Conservation (phyloP, 164 flowering plant species). For the Macadamia integrifolia region DNA sequence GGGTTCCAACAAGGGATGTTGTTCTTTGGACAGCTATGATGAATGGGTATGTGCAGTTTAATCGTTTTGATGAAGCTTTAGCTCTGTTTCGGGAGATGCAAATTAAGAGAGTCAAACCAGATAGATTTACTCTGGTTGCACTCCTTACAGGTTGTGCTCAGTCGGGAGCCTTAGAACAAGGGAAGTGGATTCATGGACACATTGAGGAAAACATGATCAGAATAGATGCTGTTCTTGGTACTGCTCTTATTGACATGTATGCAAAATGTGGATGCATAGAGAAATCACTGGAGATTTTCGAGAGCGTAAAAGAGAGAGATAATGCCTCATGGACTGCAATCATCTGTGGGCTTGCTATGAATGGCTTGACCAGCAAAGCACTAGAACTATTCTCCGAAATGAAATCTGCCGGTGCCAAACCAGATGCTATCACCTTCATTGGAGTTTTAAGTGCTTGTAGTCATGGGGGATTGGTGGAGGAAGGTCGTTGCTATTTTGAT, state of each 20-base stretch:
- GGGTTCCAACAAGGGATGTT: slow-evolving; percentile 51
- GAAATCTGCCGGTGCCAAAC: slow-evolving; percentile 37
- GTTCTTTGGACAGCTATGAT: slow-evolving; percentile 28
- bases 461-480: slow-evolving; percentile 74
- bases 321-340: slow-evolving; percentile 71
- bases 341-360: slow-evolving; percentile 69
- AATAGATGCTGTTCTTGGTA: slow-evolving; percentile 53
- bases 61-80: slow-evolving; percentile 61
- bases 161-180: neutral
- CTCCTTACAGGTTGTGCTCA: slow-evolving; percentile 81
- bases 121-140: slow-evolving; percentile 53
- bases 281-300: slow-evolving; percentile 57
- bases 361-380: slow-evolving; percentile 54
- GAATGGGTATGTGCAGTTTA: slow-evolving; percentile 73
- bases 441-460: slow-evolving; percentile 79
- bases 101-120: slow-evolving; percentile 42
- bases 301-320: slow-evolving; percentile 40
- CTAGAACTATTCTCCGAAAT: slow-evolving; percentile 56
- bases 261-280: slow-evolving; percentile 65
- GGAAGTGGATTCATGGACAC: slow-evolving; percentile 12
- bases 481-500: slow-evolving; percentile 49
- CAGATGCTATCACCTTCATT: slow-evolving; percentile 18
- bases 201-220: slow-evolving; percentile 39
- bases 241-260: slow-evolving; percentile 66
- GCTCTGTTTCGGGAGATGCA: slow-evolving; percentile 66